Base-by-base conservation (phyloP, 257 asterid genomes). In the Solanum phureja region DNA sequence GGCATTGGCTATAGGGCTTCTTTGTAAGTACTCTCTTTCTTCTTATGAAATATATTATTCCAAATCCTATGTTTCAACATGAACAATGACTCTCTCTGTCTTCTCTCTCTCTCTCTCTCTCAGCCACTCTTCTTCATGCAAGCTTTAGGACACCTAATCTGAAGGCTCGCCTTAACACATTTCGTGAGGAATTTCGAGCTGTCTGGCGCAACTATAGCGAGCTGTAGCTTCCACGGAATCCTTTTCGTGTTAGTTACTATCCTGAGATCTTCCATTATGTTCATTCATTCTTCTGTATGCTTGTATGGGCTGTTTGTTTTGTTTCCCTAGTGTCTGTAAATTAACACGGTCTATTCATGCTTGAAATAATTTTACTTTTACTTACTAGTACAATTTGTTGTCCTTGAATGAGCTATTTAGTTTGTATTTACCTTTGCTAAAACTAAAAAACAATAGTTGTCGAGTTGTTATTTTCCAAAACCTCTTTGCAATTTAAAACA, bases 171-270 rank as follows among this genome's bases (percentile, higher is more conserved):
- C 89, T 96, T 88, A 96, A 96, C 94, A 96, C 99, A 72, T 96
- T 95, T 89, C 96, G 98, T 6, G 99, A 96, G 91, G 99, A 96
- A 91, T 95, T 96, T 74, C 98, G 99, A 89, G 95, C 98, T 4
- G 98, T 96, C 84, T 96, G 98, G 98, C 98, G 98, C 91, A 94
- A 94, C 91, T 94, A 95, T 88, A 95, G 99, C 86, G 99, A 95
- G 37, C 94, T 96, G 92, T 96, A 94, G 93, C 84, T 89, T 87
- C 87, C 64, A 83, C 77, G 34, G 76, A 46, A 6, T 81, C 37
- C 68, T 73, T 83, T 62, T 72, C 87, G 75, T 68, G 93, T 88
- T 46, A 88, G 94, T 88, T 85, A 87, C 88, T 62, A 87, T 87
- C 49, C 90, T 69, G 29, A 81, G 68, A 29, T 81, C 42, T 81